phyloP scores from a whole-genome alignment of 2,329 filamentous ascomycete species.

The Scolecobasidium constrictum region DNA sequence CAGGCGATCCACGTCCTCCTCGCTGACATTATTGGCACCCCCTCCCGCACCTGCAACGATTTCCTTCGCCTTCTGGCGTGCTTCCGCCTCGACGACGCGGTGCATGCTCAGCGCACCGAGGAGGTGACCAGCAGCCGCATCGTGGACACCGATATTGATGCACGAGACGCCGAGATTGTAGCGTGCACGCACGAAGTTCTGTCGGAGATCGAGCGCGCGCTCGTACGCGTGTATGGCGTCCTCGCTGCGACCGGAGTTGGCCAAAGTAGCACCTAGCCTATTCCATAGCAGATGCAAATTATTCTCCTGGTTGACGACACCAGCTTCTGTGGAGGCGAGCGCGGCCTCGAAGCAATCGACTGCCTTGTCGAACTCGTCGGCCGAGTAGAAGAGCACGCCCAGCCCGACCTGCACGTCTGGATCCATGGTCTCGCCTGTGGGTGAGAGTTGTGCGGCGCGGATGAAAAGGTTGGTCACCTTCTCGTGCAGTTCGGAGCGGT shows the following conservation, averaged over 20 bases:
- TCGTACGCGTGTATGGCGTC: conserved; percentile 97
- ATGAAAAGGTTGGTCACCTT: conserved; percentile 89
- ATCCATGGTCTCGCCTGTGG: conserved; percentile 90
- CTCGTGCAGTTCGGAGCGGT: conserved; percentile 79
- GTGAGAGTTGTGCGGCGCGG: conserved; percentile 79
- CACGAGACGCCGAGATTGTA: conserved; percentile 96
- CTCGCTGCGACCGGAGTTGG: conserved; percentile 85
- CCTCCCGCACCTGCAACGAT: conserved; percentile 52
- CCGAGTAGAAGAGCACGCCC: conserved; percentile 94
- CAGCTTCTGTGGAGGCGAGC: conserved; percentile 73
- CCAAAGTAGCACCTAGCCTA: conserved; percentile 85
- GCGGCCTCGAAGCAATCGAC: conserved; percentile 97
- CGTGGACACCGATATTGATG: conserved; percentile 94
- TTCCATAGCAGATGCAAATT: conserved; percentile 97
- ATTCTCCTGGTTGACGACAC: conserved; percentile 70
- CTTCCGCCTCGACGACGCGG: conserved; percentile 79
- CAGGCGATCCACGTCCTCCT: conserved; percentile 74
- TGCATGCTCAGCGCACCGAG: conserved; percentile 92
- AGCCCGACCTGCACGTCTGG: conserved; percentile 96
- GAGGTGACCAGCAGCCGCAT: conserved; percentile 85
- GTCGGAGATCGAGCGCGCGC: conserved; percentile 76
- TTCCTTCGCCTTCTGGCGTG: conserved; percentile 72
- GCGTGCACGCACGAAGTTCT: conserved; percentile 92
- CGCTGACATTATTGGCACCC: conserved; percentile 42
- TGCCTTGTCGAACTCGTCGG: conserved; percentile 95